phyloP scores from a whole-genome alignment of 208 protist species.

The Leishmania guyanensis region DNA sequence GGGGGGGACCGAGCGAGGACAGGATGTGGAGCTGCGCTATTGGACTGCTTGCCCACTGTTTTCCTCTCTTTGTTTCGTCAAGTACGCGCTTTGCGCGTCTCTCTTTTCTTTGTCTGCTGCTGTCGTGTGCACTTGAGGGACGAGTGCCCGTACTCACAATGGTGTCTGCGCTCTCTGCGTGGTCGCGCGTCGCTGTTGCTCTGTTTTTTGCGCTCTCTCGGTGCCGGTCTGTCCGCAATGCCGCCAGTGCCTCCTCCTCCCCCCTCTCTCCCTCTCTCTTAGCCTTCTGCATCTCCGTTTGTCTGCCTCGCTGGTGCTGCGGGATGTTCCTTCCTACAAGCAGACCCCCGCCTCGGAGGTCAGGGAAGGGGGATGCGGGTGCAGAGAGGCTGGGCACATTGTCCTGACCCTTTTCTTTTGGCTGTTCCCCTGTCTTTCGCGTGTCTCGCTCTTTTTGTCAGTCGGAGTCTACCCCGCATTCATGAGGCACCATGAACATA shows the following conservation, averaged over 20 bases:
- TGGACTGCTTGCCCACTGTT: neutral
- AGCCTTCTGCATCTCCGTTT: neutral
- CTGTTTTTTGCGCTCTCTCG: neutral
- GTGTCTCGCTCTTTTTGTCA: neutral
- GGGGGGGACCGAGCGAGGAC: neutral
- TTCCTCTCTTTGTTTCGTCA: slow-evolving; percentile 1
- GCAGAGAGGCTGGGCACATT: neutral
- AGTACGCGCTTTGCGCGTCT: slow-evolving; percentile 2
- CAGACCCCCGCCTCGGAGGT: neutral
- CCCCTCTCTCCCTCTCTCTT: neutral
- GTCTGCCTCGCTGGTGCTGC: neutral
- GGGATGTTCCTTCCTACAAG: neutral
- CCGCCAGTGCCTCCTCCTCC: neutral
- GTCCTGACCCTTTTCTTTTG: neutral
- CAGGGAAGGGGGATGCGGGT: neutral
- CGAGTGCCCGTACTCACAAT: neutral
- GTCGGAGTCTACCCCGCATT: neutral
- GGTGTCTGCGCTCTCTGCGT: neutral
- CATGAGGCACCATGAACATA: neutral
- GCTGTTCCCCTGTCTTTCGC: neutral
- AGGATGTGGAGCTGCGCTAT: neutral
- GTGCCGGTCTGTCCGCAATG: neutral
- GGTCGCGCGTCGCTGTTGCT: neutral
- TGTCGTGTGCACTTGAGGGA: neutral
- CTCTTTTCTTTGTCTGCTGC: slow-evolving; percentile 4